Evolutionary conservation across 805 yeast genomes (phyloP).

Genomic region (Starmerella geochares): DNA sequence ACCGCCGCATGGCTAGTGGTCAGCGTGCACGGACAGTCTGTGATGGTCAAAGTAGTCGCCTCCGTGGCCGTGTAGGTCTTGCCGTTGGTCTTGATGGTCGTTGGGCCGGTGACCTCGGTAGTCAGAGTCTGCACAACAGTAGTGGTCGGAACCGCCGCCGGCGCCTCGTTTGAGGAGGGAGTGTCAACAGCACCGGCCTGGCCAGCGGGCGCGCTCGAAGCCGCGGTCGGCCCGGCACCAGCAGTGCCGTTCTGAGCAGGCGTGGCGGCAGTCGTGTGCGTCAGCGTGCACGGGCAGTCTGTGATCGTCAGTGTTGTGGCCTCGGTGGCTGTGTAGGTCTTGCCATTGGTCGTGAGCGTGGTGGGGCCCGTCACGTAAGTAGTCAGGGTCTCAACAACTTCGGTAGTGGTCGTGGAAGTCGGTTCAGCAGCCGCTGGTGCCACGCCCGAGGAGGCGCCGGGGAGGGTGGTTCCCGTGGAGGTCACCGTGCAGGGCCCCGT

Average conservation of each 20-base stretch:
- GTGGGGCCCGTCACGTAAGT: conserved; percentile 74
- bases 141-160: conserved; percentile 7
- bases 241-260: conserved; percentile 23
- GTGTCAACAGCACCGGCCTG: conserved; percentile 2
- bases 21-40: conserved; percentile 30
- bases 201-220: neutral
- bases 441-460: conserved; percentile 22
- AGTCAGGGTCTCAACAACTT: conserved; percentile 38
- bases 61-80: conserved; percentile 55
- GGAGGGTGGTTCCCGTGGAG: conserved; percentile 26
- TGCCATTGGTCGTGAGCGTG: conserved; percentile 37
- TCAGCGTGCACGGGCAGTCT: conserved; percentile 73
- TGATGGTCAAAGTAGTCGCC: conserved; percentile 66
- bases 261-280: conserved; percentile 30
- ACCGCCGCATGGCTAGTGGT: conserved; percentile 8
- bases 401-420: conserved; percentile 11
- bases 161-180: neutral
- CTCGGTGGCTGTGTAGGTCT: conserved; percentile 42
- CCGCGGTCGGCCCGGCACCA: neutral
- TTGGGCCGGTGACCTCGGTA: conserved; percentile 49
- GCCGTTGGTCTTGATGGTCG: conserved; percentile 6
- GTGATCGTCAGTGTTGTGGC: conserved; percentile 80
- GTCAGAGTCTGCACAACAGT: conserved; percentile 14
- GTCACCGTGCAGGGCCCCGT: conserved; percentile 64
- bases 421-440: conserved; percentile 3